phyloP scores from a whole-genome alignment of 2,329 filamentous ascomycete genomes.

The Fusarium beomiforme region DNA sequence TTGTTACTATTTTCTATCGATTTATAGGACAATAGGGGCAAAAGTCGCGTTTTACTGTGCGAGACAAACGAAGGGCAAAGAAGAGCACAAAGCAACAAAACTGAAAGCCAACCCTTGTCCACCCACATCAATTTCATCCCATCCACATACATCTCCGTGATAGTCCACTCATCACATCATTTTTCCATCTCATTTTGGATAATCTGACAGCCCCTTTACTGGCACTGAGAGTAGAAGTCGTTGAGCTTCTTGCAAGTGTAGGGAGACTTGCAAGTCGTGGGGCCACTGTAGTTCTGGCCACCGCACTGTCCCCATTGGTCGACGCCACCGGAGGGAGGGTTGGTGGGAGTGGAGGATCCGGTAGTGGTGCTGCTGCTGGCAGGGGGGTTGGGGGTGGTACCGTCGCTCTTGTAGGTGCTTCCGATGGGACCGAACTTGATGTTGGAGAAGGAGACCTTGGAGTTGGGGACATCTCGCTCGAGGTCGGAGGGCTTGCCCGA shows the following conservation, averaged over 20 bases:
- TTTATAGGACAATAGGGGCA: constrained; percentile 23
- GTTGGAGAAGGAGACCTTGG: constrained; percentile 67
- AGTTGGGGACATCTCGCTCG: constrained; percentile 56
- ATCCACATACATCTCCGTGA: neutral
- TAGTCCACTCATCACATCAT: neutral
- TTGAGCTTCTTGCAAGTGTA: constrained; percentile 52
- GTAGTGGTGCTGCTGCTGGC: neutral
- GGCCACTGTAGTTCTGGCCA: constrained; percentile 49
- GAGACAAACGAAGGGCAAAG: constrained; percentile 23
- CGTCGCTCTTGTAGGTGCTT: constrained; percentile 55
- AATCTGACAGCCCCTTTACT: constrained; percentile 39
- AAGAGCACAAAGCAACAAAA: constrained; percentile 10
- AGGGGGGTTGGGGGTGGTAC: constrained; percentile 21
- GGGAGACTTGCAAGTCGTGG: constrained; percentile 48
- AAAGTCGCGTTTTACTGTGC: constrained; percentile 20
- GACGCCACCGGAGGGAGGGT: constrained; percentile 18
- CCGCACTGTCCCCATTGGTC: constrained; percentile 52
- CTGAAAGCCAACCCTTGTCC: constrained; percentile 6
- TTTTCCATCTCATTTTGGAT: neutral
- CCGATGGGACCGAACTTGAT: constrained; percentile 67
- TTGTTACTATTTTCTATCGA: constrained; percentile 21
- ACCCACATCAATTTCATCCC: neutral
- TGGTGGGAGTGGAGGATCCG: constrained; percentile 1
- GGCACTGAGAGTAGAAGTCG: constrained; percentile 55
- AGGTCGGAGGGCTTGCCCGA: constrained; percentile 58